Conservation (phyloP, 2,329 filamentous ascomycete species). For the Alternaria atra region DNA sequence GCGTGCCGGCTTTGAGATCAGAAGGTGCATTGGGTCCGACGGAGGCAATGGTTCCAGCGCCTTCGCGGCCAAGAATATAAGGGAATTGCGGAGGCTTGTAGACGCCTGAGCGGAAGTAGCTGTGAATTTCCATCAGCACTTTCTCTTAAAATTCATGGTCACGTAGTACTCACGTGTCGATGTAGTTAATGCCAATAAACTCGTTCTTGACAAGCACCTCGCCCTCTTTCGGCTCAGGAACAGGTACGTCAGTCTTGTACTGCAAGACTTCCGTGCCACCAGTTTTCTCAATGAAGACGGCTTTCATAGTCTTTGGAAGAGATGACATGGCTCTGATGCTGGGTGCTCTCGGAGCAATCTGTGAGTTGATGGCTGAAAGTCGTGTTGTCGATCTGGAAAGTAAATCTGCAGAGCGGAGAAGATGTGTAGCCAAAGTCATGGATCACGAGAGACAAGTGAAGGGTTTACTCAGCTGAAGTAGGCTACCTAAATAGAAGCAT, state of each 20-base stretch:
- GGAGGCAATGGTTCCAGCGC: slow-evolving; percentile 73
- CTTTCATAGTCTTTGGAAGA: slow-evolving; percentile 75
- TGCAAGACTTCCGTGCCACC: slow-evolving; percentile 77
- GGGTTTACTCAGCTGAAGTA: background rate
- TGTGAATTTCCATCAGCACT: slow-evolving; percentile 31
- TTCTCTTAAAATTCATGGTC: background rate
- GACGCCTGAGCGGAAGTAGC: slow-evolving; percentile 85
- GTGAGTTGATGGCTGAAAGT: slow-evolving; percentile 28
- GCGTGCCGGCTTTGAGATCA: slow-evolving; percentile 71
- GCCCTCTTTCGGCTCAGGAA: slow-evolving; percentile 73
- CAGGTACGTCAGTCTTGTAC: slow-evolving; percentile 73
- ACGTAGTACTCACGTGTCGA: slow-evolving; percentile 70
- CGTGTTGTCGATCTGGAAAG: slow-evolving; percentile 19
- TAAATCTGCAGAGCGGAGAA: slow-evolving; percentile 17
- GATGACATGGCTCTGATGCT: slow-evolving; percentile 53
- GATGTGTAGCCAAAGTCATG: slow-evolving; percentile 25
- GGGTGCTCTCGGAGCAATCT: slow-evolving; percentile 22
- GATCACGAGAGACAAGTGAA: background rate
- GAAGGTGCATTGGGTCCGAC: slow-evolving; percentile 62
- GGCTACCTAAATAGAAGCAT: background rate
- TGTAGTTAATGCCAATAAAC: slow-evolving; percentile 84
- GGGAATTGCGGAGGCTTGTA: slow-evolving; percentile 76
- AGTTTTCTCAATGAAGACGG: slow-evolving; percentile 74
- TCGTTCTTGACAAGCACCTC: slow-evolving; percentile 84
- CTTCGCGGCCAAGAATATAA: slow-evolving; percentile 81